Conservation (phyloP, 441 rosid genomes). For the Flueggea neowawraea region DNA sequence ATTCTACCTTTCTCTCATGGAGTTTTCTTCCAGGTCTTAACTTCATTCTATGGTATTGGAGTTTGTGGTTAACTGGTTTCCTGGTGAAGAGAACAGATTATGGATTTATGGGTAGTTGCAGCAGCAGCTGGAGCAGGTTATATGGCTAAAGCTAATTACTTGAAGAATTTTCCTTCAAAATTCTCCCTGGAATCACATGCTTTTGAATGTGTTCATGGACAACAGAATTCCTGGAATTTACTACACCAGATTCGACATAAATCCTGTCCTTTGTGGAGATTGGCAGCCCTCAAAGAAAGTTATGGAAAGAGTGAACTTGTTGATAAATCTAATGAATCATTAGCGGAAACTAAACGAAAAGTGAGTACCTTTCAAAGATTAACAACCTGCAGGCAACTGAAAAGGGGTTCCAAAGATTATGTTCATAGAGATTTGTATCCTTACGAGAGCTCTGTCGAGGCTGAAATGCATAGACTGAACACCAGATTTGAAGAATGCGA, state of each 20-base stretch:
- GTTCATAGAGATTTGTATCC: constrained; percentile 17
- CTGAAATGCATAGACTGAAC: constrained; percentile 19
- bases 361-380: constrained; percentile 7
- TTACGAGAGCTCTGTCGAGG: constrained; percentile 2
- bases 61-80: no score
- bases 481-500: neutral
- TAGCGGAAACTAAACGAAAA: constrained; percentile 4
- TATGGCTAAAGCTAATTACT: constrained; percentile 34
- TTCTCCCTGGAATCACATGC: constrained; percentile 14
- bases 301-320: neutral
- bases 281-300: constrained; percentile 6
- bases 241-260: constrained; percentile 20
- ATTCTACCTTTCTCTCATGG: no score
- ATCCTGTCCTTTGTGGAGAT: constrained; percentile 25
- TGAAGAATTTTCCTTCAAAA: constrained; percentile 14
- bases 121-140: constrained; percentile 42
- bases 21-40: no score
- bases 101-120: constrained; percentile 47
- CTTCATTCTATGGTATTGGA: no score
- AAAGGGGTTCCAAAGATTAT: constrained; percentile 11
- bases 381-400: constrained; percentile 5
- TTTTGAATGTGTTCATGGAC: constrained; percentile 2
- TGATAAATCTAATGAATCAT: constrained; percentile 6
- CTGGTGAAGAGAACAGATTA: constrained; percentile 2
- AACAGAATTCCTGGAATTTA: constrained; percentile 17